Evolutionary conservation across 106 monocot species (phyloP).

Genomic region (Dendrobium huoshanense): DNA sequence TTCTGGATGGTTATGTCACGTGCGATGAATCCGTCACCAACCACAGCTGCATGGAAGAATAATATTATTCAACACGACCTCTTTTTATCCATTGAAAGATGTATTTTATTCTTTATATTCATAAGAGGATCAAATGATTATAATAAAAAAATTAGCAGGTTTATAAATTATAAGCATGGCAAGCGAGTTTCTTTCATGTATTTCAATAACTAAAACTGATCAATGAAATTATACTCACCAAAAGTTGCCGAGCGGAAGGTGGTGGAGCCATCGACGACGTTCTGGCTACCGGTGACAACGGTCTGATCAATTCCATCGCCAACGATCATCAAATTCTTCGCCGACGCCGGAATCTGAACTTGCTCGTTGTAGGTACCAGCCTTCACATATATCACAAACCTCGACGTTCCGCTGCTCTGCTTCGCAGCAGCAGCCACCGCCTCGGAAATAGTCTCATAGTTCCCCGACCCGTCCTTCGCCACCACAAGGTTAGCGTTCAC

Average conservation of each 20-base stretch:
- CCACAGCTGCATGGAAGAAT: constrained; percentile 1
- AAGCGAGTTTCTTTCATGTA: too few species aligned
- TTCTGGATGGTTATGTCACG: constrained; percentile 24
- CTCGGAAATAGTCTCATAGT: constrained; percentile 17
- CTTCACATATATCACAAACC: constrained; percentile 27
- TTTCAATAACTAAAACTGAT: too few species aligned
- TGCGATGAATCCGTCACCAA: constrained; percentile 23
- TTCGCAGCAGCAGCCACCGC: constrained; percentile 9
- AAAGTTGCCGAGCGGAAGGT: constrained; percentile 31
- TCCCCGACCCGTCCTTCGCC: constrained; percentile 15
- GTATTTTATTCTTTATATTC: too few species aligned
- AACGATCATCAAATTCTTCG: constrained; percentile 23
- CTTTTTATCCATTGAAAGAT: too few species aligned
- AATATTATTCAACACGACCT: too few species aligned
- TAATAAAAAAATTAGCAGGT: too few species aligned
- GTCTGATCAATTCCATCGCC: constrained; percentile 28
- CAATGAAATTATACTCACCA: constrained; percentile 5
- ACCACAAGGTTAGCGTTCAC: constrained; percentile 15
- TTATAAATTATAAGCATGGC: too few species aligned
- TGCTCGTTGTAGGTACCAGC: constrained; percentile 30
- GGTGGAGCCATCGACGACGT: constrained; percentile 16
- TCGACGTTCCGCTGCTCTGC: constrained; percentile 1
- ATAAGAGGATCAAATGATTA: too few species aligned
- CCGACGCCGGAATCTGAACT: constrained; percentile 3
- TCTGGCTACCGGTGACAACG: constrained; percentile 19